phyloP scores from a whole-genome alignment of 192 early-diverging fungal genomes.

The Coemansia aciculifera region DNA sequence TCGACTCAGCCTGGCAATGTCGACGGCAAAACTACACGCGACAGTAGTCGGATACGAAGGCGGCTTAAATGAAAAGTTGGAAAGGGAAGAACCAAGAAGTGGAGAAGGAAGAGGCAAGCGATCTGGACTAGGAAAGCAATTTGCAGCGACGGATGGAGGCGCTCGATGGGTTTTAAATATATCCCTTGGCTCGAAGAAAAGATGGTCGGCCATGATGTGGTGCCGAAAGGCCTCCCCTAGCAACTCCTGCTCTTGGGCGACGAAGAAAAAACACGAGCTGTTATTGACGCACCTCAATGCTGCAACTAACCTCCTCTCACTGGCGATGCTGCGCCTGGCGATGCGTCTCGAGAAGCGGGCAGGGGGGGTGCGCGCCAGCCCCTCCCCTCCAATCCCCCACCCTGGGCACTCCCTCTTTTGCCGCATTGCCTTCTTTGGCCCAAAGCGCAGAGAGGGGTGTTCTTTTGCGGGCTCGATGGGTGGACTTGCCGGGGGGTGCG shows the following conservation, averaged over 20 bases:
- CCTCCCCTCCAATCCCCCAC: conserved; percentile 1
- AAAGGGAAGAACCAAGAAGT: neutral
- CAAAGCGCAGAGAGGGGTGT: conserved; percentile 9
- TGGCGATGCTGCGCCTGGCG: conserved; percentile 8
- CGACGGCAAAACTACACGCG: neutral
- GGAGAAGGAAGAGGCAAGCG: neutral
- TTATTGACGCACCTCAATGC: conserved; percentile 23
- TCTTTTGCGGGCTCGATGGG: conserved; percentile 4
- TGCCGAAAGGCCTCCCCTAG: conserved; percentile 1
- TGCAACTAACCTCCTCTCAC: conserved; percentile 25
- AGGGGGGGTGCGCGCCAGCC: conserved; percentile 2
- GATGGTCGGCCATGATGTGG: neutral
- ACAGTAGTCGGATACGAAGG: conserved; percentile 1
- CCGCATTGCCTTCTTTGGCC: neutral
- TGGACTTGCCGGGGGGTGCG: conserved; percentile 1
- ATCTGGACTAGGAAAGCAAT: neutral
- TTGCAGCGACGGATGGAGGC: conserved; percentile 10
- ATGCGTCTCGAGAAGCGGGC: conserved; percentile 13
- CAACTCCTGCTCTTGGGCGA: neutral
- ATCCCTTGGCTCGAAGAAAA: neutral
- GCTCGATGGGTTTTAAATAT: conserved; percentile 10
- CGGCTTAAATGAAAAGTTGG: neutral
- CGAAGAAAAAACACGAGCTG: conserved; percentile 18
- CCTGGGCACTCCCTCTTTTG: neutral
- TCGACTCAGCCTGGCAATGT: neutral